These are phyloP conservation scores for Microbotryum scabiosae DNA, from an alignment of 1,284 basidiomycete species.

Conservation along the genomic window DNA sequence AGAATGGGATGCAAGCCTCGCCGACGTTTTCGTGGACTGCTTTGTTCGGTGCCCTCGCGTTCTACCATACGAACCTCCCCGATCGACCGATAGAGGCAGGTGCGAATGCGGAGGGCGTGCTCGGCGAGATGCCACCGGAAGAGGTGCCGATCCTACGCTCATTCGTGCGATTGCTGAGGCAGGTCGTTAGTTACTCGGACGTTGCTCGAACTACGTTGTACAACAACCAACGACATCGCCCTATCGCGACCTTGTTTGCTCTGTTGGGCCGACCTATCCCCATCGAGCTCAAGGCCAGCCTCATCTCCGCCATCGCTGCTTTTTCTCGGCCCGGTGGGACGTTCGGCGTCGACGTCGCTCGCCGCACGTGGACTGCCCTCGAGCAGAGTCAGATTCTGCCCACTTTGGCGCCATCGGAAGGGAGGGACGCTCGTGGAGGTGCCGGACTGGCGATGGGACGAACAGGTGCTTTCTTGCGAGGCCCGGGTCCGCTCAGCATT, in stretches of 20 bases:
- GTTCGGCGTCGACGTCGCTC: constrained; percentile 67
- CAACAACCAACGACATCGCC: constrained; percentile 57
- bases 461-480: constrained; percentile 44
- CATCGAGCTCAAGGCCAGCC: constrained; percentile 80
- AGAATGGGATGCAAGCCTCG: constrained; percentile 13
- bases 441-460: constrained; percentile 6
- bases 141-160: constrained; percentile 70
- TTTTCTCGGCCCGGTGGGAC: constrained; percentile 55
- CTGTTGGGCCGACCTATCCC: constrained; percentile 72
- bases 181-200: constrained; percentile 67
- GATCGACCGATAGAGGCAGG: constrained; percentile 36
- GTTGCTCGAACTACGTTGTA: constrained; percentile 71
- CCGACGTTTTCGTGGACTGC: constrained; percentile 43
- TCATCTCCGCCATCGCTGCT: constrained; percentile 73
- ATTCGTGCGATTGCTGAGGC: constrained; percentile 70
- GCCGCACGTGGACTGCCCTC: constrained; percentile 70
- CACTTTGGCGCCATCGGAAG: constrained; percentile 27
- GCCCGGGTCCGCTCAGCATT: constrained; percentile 26
- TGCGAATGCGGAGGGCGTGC: constrained; percentile 32
- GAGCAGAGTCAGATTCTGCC: constrained; percentile 64
- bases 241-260: constrained; percentile 67
- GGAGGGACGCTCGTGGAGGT: constrained; percentile 13
- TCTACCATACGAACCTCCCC: constrained; percentile 45
- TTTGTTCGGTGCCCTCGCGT: constrained; percentile 51
- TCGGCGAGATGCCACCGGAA: constrained; percentile 52